Conservation (phyloP, 192 early-diverging fungal species). For the Fimicolochytrium jonesii region DNA sequence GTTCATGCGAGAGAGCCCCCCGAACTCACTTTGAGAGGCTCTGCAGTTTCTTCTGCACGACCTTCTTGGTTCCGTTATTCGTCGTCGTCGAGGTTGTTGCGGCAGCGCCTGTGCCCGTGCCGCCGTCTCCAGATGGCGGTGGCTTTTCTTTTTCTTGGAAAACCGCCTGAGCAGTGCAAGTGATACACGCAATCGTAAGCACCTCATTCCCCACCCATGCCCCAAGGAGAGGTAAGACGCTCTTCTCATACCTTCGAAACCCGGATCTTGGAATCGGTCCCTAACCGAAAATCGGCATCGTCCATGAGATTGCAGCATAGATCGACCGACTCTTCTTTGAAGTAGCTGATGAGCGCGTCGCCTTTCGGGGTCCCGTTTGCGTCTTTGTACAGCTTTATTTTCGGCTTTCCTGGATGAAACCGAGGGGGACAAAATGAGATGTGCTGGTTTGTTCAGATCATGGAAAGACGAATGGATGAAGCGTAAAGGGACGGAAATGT, state of each 20-base stretch:
- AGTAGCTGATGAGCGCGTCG: slow-evolving; percentile 88
- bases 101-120: background rate
- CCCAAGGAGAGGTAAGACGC: too few species aligned
- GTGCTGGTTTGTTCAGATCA: slow-evolving; percentile 16
- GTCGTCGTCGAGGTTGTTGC: background rate
- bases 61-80: slow-evolving; percentile 34
- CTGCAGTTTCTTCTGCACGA: slow-evolving; percentile 40
- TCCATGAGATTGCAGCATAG: slow-evolving; percentile 83
- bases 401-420: slow-evolving; percentile 76
- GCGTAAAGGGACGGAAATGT: too few species aligned
- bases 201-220: background rate
- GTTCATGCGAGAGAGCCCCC: background rate
- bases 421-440: background rate
- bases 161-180: slow-evolving; percentile 72
- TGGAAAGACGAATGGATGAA: background rate
- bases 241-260: slow-evolving; percentile 56
- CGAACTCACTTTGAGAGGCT: slow-evolving; percentile 69
- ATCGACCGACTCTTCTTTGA: slow-evolving; percentile 84
- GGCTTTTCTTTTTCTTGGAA: slow-evolving; percentile 72
- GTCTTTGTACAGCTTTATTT: slow-evolving; percentile 86
- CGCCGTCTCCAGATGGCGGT: slow-evolving; percentile 7
- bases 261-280: slow-evolving; percentile 57
- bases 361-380: slow-evolving; percentile 71
- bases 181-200: background rate
- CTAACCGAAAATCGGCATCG: slow-evolving; percentile 74